These are phyloP conservation scores for Blastocladiella britannica DNA, from an alignment of 192 early-diverging fungal genomes.

Conservation along the genomic window DNA sequence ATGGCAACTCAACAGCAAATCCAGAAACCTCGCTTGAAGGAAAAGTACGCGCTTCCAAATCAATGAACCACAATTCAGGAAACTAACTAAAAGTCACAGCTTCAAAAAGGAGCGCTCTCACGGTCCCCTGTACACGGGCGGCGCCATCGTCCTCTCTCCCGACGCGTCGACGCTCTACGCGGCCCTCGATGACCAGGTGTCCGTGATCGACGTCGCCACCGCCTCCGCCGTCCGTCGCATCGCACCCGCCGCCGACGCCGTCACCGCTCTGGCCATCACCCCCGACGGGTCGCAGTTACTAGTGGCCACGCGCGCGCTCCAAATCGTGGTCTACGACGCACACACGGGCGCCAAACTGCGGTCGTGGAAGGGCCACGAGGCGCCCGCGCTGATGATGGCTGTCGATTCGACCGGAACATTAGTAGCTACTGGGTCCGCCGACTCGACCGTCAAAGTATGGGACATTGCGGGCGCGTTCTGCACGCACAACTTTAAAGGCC, in stretches of 20 bases:
- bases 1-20: no score
- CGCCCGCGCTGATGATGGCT: conserved; percentile 79
- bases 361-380: conserved; percentile 72
- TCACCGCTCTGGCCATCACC: conserved; percentile 70
- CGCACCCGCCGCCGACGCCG: conserved; percentile 50
- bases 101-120: conserved; percentile 55
- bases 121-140: conserved; percentile 81
- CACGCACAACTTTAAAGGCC: conserved; percentile 89
- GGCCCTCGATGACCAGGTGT: conserved; percentile 61
- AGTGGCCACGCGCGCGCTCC: conserved; percentile 57
- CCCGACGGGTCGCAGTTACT: conserved; percentile 58
- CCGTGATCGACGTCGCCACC: conserved; percentile 44
- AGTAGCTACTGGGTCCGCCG: conserved; percentile 89
- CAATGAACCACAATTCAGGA: no score
- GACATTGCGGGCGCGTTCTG: conserved; percentile 78
- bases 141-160: conserved; percentile 43
- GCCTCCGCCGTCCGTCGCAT: conserved; percentile 39
- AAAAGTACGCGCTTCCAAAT: no score
- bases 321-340: conserved; percentile 59
- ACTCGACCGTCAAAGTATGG: conserved; percentile 88
- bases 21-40: no score
- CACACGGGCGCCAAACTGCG: conserved; percentile 31
- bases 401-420: conserved; percentile 74
- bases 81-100: no score
- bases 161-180: conserved; percentile 54